Conservation (phyloP, 257 asterid species). For the Eustoma russellianum region DNA sequence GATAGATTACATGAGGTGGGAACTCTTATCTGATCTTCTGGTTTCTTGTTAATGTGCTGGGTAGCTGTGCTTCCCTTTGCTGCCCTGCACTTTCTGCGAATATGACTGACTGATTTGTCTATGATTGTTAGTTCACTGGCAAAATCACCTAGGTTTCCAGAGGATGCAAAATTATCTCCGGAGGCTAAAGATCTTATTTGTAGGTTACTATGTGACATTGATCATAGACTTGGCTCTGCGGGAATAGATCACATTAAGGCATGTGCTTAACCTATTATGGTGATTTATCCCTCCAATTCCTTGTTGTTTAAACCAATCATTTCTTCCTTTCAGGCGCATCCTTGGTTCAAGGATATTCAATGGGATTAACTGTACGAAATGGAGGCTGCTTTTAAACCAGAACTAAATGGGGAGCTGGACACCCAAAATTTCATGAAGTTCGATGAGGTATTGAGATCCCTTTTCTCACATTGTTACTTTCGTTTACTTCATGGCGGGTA, state of each 20-base stretch:
- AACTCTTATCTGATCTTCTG: no score
- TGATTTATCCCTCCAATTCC: neutral
- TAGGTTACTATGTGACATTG: conserved; percentile 83
- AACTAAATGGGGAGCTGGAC: conserved; percentile 91
- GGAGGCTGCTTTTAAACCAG: conserved; percentile 96
- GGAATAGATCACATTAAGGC: conserved; percentile 89
- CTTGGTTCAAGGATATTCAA: conserved; percentile 74
- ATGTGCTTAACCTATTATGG: conserved; percentile 9
- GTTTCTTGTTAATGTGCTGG: no score
- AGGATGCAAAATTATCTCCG: conserved; percentile 55
- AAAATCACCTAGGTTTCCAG: conserved; percentile 80
- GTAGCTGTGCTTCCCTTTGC: no score
- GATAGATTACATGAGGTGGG: no score
- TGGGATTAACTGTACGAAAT: conserved; percentile 93
- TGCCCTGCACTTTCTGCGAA: no score
- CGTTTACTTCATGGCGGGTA: neutral
- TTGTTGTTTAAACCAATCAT: conserved; percentile 7
- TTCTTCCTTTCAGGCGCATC: conserved; percentile 60
- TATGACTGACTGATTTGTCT: conserved; percentile 4
- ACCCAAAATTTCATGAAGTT: conserved; percentile 95
- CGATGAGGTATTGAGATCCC: conserved; percentile 56
- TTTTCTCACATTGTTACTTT: conserved; percentile 2
- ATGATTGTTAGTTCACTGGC: conserved; percentile 77
- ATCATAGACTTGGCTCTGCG: conserved; percentile 88
- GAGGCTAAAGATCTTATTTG: conserved; percentile 93